Conservation (phyloP, 2,329 filamentous ascomycete species). For the Venturia asperata region DNA sequence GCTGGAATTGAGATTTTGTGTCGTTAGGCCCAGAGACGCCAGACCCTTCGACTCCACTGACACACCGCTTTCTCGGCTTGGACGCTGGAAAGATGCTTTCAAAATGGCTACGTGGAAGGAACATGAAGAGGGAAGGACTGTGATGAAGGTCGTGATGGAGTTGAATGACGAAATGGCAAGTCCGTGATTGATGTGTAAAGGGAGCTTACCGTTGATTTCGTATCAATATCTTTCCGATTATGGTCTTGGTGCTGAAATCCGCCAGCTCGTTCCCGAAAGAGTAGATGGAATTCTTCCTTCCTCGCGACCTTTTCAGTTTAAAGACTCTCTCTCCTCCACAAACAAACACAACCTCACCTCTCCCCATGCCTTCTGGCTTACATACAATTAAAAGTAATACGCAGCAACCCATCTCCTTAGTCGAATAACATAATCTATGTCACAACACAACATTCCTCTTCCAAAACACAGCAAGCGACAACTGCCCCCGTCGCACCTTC, state of each 20-base stretch:
- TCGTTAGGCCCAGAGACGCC: slow-evolving; percentile 34
- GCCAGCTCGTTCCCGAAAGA: background rate
- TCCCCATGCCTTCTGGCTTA: too few species aligned
- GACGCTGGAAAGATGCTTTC: slow-evolving; percentile 57
- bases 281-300: too few species aligned
- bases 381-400: too few species aligned
- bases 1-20: slow-evolving; percentile 55
- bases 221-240: background rate
- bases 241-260: background rate
- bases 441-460: too few species aligned
- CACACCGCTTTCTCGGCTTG: slow-evolving; percentile 62
- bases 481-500: too few species aligned
- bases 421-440: too few species aligned
- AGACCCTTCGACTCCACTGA: slow-evolving; percentile 63
- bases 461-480: too few species aligned
- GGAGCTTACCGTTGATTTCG: background rate
- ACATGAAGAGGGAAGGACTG: slow-evolving; percentile 60
- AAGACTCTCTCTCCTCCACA: too few species aligned
- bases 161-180: background rate
- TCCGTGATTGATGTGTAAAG: background rate
- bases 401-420: too few species aligned
- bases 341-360: too few species aligned
- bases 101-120: slow-evolving; percentile 61
- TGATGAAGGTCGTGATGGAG: slow-evolving; percentile 55
- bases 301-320: too few species aligned